These are phyloP conservation scores for Toxoplasma gondii DNA, from an alignment of 169 alveolate genomes.

Conservation along the genomic window DNA sequence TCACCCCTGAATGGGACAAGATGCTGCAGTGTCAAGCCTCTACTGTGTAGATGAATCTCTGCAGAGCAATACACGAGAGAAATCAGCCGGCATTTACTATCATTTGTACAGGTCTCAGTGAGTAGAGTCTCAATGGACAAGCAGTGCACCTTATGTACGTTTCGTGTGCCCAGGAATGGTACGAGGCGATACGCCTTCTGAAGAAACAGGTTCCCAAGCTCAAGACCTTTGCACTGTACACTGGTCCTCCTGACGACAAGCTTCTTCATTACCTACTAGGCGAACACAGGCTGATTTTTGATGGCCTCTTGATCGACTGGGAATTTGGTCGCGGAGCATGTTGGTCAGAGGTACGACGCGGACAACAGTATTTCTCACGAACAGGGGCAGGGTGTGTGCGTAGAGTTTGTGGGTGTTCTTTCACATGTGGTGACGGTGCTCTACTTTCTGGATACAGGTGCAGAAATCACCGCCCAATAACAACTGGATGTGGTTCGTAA, in stretches of 20 bases:
- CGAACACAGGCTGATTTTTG: conserved; percentile 18
- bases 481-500: conserved; percentile 45
- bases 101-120: too few relatives aligned
- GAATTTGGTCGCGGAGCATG: conserved; percentile 26
- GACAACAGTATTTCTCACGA: not conserved
- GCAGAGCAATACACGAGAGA: too few relatives aligned
- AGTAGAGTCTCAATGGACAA: too few relatives aligned
- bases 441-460: not conserved
- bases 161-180: conserved; percentile 27
- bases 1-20: not conserved
- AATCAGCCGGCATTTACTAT: too few relatives aligned
- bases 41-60: not conserved
- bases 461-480: conserved; percentile 26
- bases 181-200: conserved; percentile 27
- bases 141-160: not conserved
- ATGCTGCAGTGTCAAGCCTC: not conserved
- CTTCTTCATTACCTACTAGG: conserved; percentile 35
- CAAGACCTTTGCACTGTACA: conserved; percentile 29
- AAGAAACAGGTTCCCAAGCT: conserved; percentile 31
- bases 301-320: conserved; percentile 36
- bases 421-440: too few relatives aligned
- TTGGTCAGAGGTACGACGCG: conserved; percentile 19
- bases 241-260: not conserved
- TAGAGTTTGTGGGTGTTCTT: too few relatives aligned
- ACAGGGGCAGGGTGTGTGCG: too few relatives aligned